These are phyloP conservation scores for Metrosideros polymorpha DNA, from an alignment of 441 rosid genomes.

Conservation along the genomic window DNA sequence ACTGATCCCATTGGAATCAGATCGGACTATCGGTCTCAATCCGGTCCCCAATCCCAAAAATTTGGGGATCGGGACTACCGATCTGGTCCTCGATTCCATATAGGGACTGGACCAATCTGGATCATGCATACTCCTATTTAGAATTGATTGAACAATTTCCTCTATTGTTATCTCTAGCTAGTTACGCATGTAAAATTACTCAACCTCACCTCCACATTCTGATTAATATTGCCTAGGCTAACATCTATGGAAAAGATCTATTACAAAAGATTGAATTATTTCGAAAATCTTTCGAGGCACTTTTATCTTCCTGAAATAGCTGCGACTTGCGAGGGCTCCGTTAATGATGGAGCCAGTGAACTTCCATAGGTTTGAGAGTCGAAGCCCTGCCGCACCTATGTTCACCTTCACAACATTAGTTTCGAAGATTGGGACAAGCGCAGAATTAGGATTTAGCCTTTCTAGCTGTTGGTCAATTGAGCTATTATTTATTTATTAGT, in stretches of 20 bases:
- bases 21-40: no score
- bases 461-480: not conserved
- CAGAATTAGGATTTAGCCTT: not conserved
- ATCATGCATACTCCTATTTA: no score
- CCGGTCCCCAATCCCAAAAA: no score
- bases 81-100: no score
- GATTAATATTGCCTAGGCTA: not conserved
- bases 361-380: not conserved
- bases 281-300: not conserved
- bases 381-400: not conserved
- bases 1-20: no score
- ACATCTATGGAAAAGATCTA: not conserved
- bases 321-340: not conserved
- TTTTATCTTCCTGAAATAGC: not conserved
- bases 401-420: no score
- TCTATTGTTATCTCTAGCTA: not conserved
- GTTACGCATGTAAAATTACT: not conserved
- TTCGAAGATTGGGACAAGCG: no score
- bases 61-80: no score
- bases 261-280: not conserved
- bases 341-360: not conserved
- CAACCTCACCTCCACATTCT: not conserved
- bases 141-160: not conserved
- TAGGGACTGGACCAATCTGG: no score
- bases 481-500: no score